Evolutionary conservation across 1,284 basidiomycete genomes (phyloP).

Genomic region (Pseudozyma sp.): DNA sequence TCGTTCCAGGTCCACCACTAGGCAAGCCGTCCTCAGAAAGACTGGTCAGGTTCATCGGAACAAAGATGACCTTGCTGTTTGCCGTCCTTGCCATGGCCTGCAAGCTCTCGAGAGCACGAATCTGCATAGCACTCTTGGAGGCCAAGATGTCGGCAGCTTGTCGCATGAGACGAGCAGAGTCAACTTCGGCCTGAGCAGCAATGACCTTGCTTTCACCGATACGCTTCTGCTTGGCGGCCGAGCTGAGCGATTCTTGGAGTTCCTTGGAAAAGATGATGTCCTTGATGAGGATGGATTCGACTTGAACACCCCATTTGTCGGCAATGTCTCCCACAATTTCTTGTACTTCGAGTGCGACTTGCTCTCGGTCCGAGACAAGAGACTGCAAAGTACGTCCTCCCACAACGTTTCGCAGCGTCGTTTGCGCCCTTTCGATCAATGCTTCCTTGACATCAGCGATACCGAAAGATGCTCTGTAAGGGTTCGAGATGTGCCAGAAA

Average conservation of each 20-base stretch:
- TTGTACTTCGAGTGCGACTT: constrained; percentile 93
- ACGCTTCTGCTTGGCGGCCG: constrained; percentile 90
- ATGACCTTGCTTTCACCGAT: constrained; percentile 96
- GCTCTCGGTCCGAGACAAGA: constrained; percentile 83
- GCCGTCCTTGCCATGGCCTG: constrained; percentile 79
- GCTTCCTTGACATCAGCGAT: constrained; percentile 88
- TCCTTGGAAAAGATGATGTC: constrained; percentile 93
- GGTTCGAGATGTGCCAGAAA: constrained; percentile 78
- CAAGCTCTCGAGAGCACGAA: constrained; percentile 90
- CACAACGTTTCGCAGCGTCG: constrained; percentile 92
- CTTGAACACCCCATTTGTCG: constrained; percentile 89
- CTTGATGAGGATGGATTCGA: constrained; percentile 85
- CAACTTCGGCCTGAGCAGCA: constrained; percentile 93
- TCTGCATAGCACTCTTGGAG: constrained; percentile 91
- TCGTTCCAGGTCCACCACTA: constrained; percentile 14
- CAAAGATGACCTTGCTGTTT: constrained; percentile 88
- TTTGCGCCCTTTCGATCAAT: constrained; percentile 91
- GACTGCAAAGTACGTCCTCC: constrained; percentile 78
- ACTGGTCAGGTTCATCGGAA: constrained; percentile 76
- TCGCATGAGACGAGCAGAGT: constrained; percentile 88
- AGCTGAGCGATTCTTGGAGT: constrained; percentile 89
- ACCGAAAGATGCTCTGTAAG: constrained; percentile 83
- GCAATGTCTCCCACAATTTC: constrained; percentile 78
- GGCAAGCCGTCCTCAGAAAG: constrained; percentile 21
- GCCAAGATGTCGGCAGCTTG: constrained; percentile 75